Base-by-base conservation (phyloP, 108 stramenopile genomes). In the Craspedostauros australis region DNA sequence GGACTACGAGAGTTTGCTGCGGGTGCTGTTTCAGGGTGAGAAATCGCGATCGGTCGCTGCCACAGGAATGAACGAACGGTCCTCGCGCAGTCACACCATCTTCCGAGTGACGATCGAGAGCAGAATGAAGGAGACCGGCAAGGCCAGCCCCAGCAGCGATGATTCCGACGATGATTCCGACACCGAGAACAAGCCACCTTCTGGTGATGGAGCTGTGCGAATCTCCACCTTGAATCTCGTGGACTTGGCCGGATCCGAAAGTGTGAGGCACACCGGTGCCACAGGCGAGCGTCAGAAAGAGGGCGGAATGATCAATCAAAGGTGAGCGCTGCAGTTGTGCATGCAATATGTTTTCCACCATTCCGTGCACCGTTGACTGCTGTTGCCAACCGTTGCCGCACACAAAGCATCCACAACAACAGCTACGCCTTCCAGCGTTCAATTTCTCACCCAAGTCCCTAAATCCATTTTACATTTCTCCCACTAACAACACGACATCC, bases 271-370 rank as follows among this genome's bases (percentile, higher is more conserved):
- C 50, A 95, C 93, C 6, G 88, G 90, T 14, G 96, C 95, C 2
- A 92, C 91, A 23, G 98, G 98, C 7, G 84, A 91, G 25, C 83
- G 98, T 29, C 94, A 88, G 57, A 95, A 95, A 75, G 99, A 99
- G 57, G 98, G 97, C 19, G 97, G 94, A 25, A 94, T 95, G 61
- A 99, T 99, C 76, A 99, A 99, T 56, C 74, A 75, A 55, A 81
- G 80, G 80, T 81, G 52, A 49, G 71, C 33, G 14, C 4, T 0
- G 34, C 0, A n/a, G 23, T 9, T 12, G 0, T 45, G n/a, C n/a
- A n/a, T n/a, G n/a, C 12, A 12, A 36, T 12, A 36, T 12, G 9
- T 12, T 36, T 12, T 12, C 9, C 9, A 36, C 12, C 12, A 36
- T 12, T 12, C 12, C 34, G 34, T 12, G 12, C 8, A 44, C 11